Base-by-base conservation (phyloP, 805 yeast species). In the Monosporozyma aerobia region DNA sequence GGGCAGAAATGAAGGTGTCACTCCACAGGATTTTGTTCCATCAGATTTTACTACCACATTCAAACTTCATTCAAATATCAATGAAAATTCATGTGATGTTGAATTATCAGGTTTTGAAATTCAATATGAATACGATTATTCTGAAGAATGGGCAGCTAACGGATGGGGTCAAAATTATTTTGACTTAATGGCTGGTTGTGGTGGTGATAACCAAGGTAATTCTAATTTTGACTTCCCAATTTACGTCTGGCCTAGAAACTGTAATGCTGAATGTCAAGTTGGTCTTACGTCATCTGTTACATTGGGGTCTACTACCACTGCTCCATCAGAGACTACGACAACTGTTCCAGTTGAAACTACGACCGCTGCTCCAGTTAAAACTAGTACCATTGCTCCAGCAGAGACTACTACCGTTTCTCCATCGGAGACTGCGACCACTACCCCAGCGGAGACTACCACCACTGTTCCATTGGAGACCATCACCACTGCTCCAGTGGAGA, bases 31-130 rank as follows among this genome's bases (percentile, higher is more conserved):
- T 29, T 43, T 43, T 19, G 48, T 52, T 35, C 64, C 64, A 35
- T 58, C 63, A 1, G 59, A 61, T 45, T 61, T 44, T 32, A 54
- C 55, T 3, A 56, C 57, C 3, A 55, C 59, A 9, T 59, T 61
- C 32, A 49, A 54, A 25, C 57, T 60, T 1, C 51, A 57, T 27
- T 59, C 52, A 5, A n/a, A 40, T 2, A 14, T 9, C 27, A 8
- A 8, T 29, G 11, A 16, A 4, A 54, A 54, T 9, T 46, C 45
- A n/a, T 25, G 47, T 2, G 47, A 45, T 2, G 54, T 57, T 2
- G 57, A 60, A 61, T 47, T 61, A 55, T 63, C 63, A 22, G 51
- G 50, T 25, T 57, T 61, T 46, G 57, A 58, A 47, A 54, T 61
- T 23, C 57, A 58, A 33, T 60, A 50, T 30, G 60, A 56, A 43